Evolutionary conservation across 192 early-diverging fungal species (phyloP), one percentile per base, ranked within the genome.

Genomic region (Kickxella alabastrina): DNA sequence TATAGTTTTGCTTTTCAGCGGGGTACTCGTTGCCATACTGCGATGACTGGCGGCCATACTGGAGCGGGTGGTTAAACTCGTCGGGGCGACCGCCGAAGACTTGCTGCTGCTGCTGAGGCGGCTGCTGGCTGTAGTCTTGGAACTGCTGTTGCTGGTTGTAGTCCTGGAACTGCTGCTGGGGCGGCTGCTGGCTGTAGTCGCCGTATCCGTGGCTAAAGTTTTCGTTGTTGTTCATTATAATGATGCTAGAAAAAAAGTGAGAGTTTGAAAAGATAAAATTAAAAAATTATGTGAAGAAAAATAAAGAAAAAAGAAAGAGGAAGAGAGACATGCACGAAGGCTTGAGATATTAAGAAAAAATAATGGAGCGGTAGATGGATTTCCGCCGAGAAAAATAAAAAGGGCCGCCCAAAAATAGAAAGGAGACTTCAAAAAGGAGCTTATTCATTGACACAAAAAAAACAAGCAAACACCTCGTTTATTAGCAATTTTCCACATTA

Each of bases 161-260:
- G 4, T 62, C n/a, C 18, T 44, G 24, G 35, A 42, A 22, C 32
- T 41, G 6, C 27, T 28, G n/a, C 15, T 54, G 32, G 38, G 23
- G 31, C 1, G 47, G 47, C 17, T 62, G 59, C 17, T 38, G 56
- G 21, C 43, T 22, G 13, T 53, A 23, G 45, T 27, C 43, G 25
- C 49, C 43, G 35, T 47, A 35, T n/a, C 52, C 66, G 39, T 67
- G 42, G 41, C 25, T 41, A 40, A 24, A 44, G 38, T 26, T 47
- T 31, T 27, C 24, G 34, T 31, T 38, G 42, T 36, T 52, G 14
- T 53, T n/a, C 37, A 48, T 61, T 31, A 38, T 6, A 22, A 15
- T 21, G 13, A 32, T 22, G 22, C 2, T 23, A 17, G 14, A 12
- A 12, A 14, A 54, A 35, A 54, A 44, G 45, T 26, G 31, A 13